phyloP scores from a whole-genome alignment of 2,329 filamentous ascomycete species.

The Monosporascus sp. region DNA sequence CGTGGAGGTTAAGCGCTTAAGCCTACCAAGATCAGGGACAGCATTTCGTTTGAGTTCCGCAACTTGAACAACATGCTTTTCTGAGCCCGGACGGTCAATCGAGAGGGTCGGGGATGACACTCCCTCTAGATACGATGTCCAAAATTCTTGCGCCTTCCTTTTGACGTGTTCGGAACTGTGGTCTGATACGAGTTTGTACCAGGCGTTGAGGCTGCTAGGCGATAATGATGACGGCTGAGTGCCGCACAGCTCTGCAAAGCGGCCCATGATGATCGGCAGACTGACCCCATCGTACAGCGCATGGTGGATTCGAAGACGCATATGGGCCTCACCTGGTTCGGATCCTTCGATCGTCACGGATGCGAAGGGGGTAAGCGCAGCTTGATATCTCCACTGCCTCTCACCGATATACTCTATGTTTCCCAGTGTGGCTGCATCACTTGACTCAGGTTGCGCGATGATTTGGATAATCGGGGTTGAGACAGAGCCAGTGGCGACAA shows the following conservation, averaged over 20 bases:
- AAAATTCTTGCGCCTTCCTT: constrained; percentile 31
- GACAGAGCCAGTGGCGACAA: constrained; percentile 46
- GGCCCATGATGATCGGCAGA: constrained; percentile 56
- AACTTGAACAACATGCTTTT: constrained; percentile 2
- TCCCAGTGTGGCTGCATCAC: constrained; percentile 22
- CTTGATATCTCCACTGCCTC: constrained; percentile 18
- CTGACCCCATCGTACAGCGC: constrained; percentile 85
- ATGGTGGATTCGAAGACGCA: constrained; percentile 69
- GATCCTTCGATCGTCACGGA: constrained; percentile 14
- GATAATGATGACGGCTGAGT: neutral
- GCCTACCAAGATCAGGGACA: constrained; percentile 6
- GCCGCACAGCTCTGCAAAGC: constrained; percentile 24
- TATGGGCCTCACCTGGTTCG: constrained; percentile 14
- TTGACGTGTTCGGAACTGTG: constrained; percentile 13
- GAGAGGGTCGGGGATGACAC: constrained; percentile 3
- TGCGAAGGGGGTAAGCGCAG: constrained; percentile 18
- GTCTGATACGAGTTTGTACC: constrained; percentile 18
- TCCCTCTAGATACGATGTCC: constrained; percentile 40
- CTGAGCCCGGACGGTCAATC: neutral
- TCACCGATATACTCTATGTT: constrained; percentile 7
- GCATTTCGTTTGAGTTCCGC: constrained; percentile 12
- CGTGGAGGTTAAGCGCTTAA: constrained; percentile 14
- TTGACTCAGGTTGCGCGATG: constrained; percentile 37
- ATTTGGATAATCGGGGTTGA: constrained; percentile 58
- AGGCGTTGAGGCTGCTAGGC: constrained; percentile 6